phyloP scores from a whole-genome alignment of 2,329 filamentous ascomycete genomes.

The Podosphaera xanthii region DNA sequence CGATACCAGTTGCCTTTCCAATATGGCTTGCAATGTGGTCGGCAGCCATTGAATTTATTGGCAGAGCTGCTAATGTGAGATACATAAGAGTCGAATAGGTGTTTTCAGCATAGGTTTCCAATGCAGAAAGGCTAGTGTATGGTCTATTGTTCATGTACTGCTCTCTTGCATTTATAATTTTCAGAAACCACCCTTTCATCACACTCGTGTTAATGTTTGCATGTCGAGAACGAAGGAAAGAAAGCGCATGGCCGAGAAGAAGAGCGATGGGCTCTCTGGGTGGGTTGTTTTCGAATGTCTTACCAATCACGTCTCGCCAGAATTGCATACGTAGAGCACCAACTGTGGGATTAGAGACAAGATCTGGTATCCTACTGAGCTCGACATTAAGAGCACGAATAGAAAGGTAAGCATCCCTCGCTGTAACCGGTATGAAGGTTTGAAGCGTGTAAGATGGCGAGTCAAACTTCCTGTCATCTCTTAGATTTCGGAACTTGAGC shows the following conservation, averaged over 20 bases:
- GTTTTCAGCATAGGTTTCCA: constrained; percentile 82
- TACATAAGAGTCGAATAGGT: constrained; percentile 90
- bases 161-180: constrained; percentile 62
- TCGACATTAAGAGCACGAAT: constrained; percentile 86
- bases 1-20: constrained; percentile 79
- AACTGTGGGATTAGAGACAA: constrained; percentile 69
- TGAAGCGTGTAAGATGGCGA: constrained; percentile 70
- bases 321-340: constrained; percentile 82
- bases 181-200: constrained; percentile 49
- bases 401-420: constrained; percentile 67
- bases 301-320: constrained; percentile 68
- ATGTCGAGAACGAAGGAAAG: constrained; percentile 28
- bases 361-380: constrained; percentile 70
- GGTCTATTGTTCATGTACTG: constrained; percentile 66
- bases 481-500: constrained; percentile 5
- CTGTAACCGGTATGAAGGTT: constrained; percentile 55
- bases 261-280: constrained; percentile 83
- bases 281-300: constrained; percentile 53
- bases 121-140: constrained; percentile 44
- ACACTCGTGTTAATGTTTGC: constrained; percentile 19
- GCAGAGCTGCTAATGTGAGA: constrained; percentile 56
- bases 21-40: constrained; percentile 91
- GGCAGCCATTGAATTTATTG: constrained; percentile 58
- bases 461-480: constrained; percentile 50
- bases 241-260: constrained; percentile 51